Evolutionary conservation across 441 rosid species (phyloP).

Genomic region (Croton setiger): DNA sequence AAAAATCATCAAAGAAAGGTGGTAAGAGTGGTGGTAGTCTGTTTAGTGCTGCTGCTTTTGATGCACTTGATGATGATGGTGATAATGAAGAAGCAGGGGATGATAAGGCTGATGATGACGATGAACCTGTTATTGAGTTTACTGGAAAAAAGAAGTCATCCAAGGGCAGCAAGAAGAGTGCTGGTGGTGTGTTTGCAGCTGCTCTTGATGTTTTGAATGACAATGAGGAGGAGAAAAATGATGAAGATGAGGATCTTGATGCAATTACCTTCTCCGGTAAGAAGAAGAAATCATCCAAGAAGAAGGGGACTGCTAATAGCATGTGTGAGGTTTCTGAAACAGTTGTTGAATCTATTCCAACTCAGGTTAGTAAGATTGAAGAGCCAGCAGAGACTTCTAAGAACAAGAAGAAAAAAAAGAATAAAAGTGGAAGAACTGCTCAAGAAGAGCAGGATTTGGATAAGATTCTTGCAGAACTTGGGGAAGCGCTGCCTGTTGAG

Average conservation of each 20-base stretch:
- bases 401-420: slow-evolving; percentile 85
- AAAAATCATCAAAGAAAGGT: slow-evolving; percentile 47
- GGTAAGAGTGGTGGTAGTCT: slow-evolving; percentile 36
- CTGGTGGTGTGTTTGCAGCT: slow-evolving; percentile 24
- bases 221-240: slow-evolving; percentile 32
- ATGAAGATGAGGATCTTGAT: slow-evolving; percentile 47
- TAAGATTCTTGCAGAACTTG: slow-evolving; percentile 87
- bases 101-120: slow-evolving; percentile 34
- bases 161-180: slow-evolving; percentile 43
- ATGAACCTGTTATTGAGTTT: slow-evolving; percentile 34
- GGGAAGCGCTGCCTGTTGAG: slow-evolving; percentile 41
- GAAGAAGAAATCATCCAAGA: slow-evolving; percentile 79
- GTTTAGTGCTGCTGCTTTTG: slow-evolving; percentile 51
- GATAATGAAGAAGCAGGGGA: slow-evolving; percentile 46
- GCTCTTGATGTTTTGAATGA: slow-evolving; percentile 34
- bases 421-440: slow-evolving; percentile 78
- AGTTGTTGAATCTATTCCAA: slow-evolving; percentile 29
- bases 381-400: slow-evolving; percentile 60
- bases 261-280: slow-evolving; percentile 59
- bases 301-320: slow-evolving; percentile 42
- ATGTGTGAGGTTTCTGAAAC: slow-evolving; percentile 32
- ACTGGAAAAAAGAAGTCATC: slow-evolving; percentile 56
- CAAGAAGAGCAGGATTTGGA: slow-evolving; percentile 97
- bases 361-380: slow-evolving; percentile 35
- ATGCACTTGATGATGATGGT: slow-evolving; percentile 51